Percentiles rank a stretch among this genome's conserved stretches.
Conservation (phyloP, 495 filamentous ascomycete genomes). For the Aspergillus wentii region DNA sequence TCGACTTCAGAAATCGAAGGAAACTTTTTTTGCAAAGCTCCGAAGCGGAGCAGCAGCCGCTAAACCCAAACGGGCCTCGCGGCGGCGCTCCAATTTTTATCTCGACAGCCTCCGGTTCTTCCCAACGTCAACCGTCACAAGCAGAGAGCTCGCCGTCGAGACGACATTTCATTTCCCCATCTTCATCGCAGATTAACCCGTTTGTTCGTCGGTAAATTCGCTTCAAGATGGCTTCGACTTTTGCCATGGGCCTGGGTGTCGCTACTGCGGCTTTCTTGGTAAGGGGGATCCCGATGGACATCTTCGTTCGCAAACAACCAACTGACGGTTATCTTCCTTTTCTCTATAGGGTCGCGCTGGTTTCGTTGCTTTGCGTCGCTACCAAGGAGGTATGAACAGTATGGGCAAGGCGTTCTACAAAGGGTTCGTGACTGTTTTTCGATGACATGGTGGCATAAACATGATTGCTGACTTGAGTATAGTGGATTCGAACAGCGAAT, state of each 20-base stretch:
- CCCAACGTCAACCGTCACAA: slow-evolving; percentile 9
- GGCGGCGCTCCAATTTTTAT: slow-evolving; percentile 24
- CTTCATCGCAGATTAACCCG: too few relatives aligned
- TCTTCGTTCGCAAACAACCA: too few relatives aligned
- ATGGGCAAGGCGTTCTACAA: slow-evolving; percentile 92
- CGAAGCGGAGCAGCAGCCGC: slow-evolving; percentile 6
- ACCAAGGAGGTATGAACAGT: slow-evolving; percentile 67
- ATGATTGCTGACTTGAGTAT: slow-evolving; percentile 12
- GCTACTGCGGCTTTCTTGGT: slow-evolving; percentile 75
- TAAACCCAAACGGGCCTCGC: slow-evolving; percentile 16
- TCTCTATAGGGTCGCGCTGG: slow-evolving; percentile 76
- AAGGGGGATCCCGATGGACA: slow-evolving; percentile 22
- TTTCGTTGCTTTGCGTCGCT: slow-evolving; percentile 79
- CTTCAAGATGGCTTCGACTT: slow-evolving; percentile 64
- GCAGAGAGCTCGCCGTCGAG: too few relatives aligned
- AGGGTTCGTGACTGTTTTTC: slow-evolving; percentile 42
- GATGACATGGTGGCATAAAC: background rate
- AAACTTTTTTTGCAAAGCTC: too few relatives aligned
- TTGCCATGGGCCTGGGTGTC: slow-evolving; percentile 76
- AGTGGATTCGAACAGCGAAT: slow-evolving; percentile 89
- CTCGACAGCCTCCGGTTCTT: slow-evolving; percentile 10
- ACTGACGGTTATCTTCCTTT: slow-evolving; percentile 1
- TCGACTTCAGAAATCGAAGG: too few relatives aligned
- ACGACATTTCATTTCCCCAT: too few relatives aligned
- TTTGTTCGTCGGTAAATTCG: too few relatives aligned